Percentiles rank a stretch among this genome's conserved stretches.
phyloP scores from a whole-genome alignment of 768 basidiomycete species.

The Guyanaporus albipodus region DNA sequence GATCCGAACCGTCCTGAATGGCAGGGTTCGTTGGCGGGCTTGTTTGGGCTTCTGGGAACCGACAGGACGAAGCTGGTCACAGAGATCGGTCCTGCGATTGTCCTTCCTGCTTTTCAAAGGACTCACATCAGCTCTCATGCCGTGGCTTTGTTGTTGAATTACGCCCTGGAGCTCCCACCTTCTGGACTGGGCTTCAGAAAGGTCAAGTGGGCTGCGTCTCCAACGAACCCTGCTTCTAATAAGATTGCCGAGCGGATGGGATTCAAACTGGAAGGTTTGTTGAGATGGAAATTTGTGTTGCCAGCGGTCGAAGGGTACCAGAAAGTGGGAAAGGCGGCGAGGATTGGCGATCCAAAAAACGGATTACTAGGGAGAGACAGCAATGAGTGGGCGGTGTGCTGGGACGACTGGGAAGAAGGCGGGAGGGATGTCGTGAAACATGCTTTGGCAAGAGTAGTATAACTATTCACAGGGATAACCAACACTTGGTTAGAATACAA shows the following conservation, averaged over 20 bases:
- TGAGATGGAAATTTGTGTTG: constrained; percentile 38
- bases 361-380: constrained; percentile 28
- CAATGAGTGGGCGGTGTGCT: no score
- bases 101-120: constrained; percentile 36
- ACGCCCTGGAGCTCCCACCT: constrained; percentile 28
- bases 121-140: constrained; percentile 41
- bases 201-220: constrained; percentile 41
- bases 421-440: no score
- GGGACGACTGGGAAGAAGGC: no score
- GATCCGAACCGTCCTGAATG: constrained; percentile 25
- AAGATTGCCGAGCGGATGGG: constrained; percentile 43
- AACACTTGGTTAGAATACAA: not conserved
- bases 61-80: constrained; percentile 17
- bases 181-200: constrained; percentile 42
- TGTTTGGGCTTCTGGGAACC: constrained; percentile 34
- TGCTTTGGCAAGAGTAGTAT: no score
- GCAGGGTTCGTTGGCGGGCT: constrained; percentile 34
- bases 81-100: constrained; percentile 33
- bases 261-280: constrained; percentile 40
- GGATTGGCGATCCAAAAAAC: constrained; percentile 23
- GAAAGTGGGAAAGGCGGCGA: constrained; percentile 27
- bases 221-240: constrained; percentile 36
- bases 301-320: constrained; percentile 20
- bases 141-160: constrained; percentile 32
- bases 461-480: no score